Base-by-base conservation (phyloP, 116 monocot genomes). In the Posidonia oceanica region DNA sequence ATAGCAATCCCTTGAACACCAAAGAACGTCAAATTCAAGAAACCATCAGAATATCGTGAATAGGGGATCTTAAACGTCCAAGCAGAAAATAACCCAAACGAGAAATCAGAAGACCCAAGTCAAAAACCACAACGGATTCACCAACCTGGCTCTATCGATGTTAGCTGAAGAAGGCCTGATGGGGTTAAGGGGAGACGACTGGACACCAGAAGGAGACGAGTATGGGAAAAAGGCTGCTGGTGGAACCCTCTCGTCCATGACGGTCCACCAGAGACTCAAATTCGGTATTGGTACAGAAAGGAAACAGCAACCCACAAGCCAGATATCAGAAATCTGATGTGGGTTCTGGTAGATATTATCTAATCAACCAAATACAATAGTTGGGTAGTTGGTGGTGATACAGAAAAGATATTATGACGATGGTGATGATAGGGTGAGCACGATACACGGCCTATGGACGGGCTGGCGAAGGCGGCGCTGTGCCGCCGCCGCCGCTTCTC, bases 191-290 rank as follows among this genome's bases (percentile, higher is more conserved):
- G 64, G 64, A 18, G 64, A 64, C 7, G 64, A 64, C 40, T 38
- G 64, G 64, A 64, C 39, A 15, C 64, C 37, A 41, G 64, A 64
- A 64, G 41, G n/a, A 64, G 64, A 40, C 17, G 37, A 40, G 64
- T 16, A 64, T 1, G 37, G 40, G 64, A 39, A 64, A 12, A 64
- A 39, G 64, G 14, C 40, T 10, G 38, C 16, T 16, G 64, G 40
- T 18, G 36, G 40, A 36, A 40, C 17, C 37, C 64, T 40, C 37
- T 64, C 64, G 6, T 64, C 64, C 64, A 64, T 64, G 16, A 64
- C 40, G 40, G 17, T 2, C n/a, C 14, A 38, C 40, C 64, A 39
- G 29, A 40, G 64, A 5, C 5, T 29, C 64, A 13, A 64, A 64
- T n/a, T 29, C 17, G 18, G 17, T 64, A 3, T 17, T 12, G 4